A percentile compares a stretch with the other conserved stretches of the same genome.
phyloP scores from a whole-genome alignment of 805 yeast genomes.

The Jamesozyma hellenica region DNA sequence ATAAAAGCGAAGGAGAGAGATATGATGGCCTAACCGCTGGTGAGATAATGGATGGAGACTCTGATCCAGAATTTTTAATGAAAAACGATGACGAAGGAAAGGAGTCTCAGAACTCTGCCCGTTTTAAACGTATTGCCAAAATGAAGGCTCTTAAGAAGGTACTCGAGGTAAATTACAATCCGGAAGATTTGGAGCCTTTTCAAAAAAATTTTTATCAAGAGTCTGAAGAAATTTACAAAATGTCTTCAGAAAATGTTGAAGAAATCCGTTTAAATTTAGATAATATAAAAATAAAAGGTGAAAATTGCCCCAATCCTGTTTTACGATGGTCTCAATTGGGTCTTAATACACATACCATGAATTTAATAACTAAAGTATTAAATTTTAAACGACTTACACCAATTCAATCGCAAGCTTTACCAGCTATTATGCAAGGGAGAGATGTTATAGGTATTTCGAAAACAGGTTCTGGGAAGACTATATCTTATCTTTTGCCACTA shows the following conservation, averaged over 20 bases:
- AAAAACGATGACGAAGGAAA: constrained; percentile 18
- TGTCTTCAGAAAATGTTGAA: constrained; percentile 48
- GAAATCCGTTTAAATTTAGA: constrained; percentile 44
- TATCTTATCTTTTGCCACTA: constrained; percentile 77
- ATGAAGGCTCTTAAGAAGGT: constrained; percentile 32
- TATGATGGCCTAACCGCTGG: neutral
- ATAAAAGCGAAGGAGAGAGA: neutral
- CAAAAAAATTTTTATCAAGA: constrained; percentile 54
- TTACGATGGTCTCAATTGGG: constrained; percentile 76
- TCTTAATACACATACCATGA: constrained; percentile 48
- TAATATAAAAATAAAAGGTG: constrained; percentile 59
- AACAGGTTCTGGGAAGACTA: constrained; percentile 93
- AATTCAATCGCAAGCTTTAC: constrained; percentile 84
- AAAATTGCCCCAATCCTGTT: constrained; percentile 52
- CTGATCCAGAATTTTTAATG: neutral
- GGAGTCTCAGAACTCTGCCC: constrained; percentile 17
- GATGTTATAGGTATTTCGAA: constrained; percentile 92
- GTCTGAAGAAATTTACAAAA: constrained; percentile 39
- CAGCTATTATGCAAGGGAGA: constrained; percentile 79
- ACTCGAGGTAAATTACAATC: constrained; percentile 18
- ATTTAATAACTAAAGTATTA: constrained; percentile 40
- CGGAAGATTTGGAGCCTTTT: constrained; percentile 41
- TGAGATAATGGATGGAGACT: constrained; percentile 1
- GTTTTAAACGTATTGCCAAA: constrained; percentile 29
- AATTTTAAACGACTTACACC: constrained; percentile 63